Base-by-base conservation (phyloP, 179 eudicot genomes). In the Monotropa hypopitys region DNA sequence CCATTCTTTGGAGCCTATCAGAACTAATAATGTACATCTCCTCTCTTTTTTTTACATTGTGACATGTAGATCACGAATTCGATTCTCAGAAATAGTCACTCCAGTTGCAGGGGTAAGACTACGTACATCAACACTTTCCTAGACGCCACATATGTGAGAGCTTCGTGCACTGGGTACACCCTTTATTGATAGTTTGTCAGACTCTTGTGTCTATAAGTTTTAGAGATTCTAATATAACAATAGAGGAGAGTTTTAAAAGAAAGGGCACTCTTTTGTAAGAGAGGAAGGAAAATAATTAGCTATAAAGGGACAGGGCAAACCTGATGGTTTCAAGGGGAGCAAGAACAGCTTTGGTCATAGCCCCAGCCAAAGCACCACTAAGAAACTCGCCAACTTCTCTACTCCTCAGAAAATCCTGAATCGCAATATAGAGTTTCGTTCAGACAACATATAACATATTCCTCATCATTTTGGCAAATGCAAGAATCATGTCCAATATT, bases 251-350 rank as follows among this genome's bases (percentile, higher is more conserved):
- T 15, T 40, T 42, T 3, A 59, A 45, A 59, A 16, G 70, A 26
- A 26, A 49, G 32, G 7, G 20, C n/a, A n/a, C 32, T 16, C 53
- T 49, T 30, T 38, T 35, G 2, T 18, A 32, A 46, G 73, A 35
- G 33, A 11, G 15, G 0, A 33, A 46, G 79, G 40, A 76, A 76
- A 67, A 47, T 23, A 46, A 10, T 4, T 3, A 5, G 11, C 15
- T 65, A 73, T 59, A 62, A 67, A 73, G 20, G 45, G 63, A n/a
- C 28, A 56, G 51, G 42, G 16, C 72, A 8, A 72, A 94, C 98
- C 98, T 91, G 88, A 94, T 92, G 74, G 98, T 94, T 83, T 94
- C 98, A 70, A 94, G 95, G 78, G 98, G 98, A 78, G 98, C 98
- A 71, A 94, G 90, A 79, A 90, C 89, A 76, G 98, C 98, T 84